These are phyloP conservation scores for Colletotrichum aenigma DNA, from an alignment of 2,329 filamentous ascomycete species.

Conservation along the genomic window DNA sequence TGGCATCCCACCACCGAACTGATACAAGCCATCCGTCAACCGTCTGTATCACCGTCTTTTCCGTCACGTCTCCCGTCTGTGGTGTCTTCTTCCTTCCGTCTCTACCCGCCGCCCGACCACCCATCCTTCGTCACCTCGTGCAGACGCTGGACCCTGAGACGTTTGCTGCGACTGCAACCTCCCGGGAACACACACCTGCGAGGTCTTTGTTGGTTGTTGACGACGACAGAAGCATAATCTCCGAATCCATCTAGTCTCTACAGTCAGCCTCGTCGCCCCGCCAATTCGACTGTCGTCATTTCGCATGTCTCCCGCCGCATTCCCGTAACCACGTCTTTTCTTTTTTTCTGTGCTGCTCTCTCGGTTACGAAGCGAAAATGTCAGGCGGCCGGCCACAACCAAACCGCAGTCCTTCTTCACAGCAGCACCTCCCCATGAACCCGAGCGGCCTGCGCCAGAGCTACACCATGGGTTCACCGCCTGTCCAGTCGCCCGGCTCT, in stretches of 20 bases:
- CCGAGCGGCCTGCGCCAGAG: conserved; percentile 52
- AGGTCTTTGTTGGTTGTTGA: background rate
- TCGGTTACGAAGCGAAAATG: conserved; percentile 9
- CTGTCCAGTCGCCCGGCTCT: conserved; percentile 9
- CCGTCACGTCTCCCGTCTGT: background rate
- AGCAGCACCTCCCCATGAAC: conserved; percentile 44
- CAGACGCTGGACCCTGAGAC: background rate
- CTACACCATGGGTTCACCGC: conserved; percentile 32
- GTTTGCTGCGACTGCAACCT: background rate
- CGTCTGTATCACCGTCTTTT: conserved; percentile 7
- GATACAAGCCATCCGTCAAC: background rate
- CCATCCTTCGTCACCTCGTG: background rate
- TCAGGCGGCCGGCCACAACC: conserved; percentile 14
- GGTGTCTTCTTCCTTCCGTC: background rate
- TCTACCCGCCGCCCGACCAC: background rate
- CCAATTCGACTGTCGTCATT: background rate
- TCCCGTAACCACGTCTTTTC: background rate
- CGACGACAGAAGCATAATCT: background rate
- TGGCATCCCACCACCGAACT: background rate
- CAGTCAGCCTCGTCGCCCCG: background rate
- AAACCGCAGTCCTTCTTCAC: conserved; percentile 20
- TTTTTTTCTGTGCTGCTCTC: background rate
- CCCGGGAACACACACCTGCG: background rate
- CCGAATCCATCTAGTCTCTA: background rate
- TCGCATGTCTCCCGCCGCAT: background rate